These are phyloP conservation scores for Phytophthora capsici DNA, from an alignment of 352 stramenopile genomes.

Conservation along the genomic window DNA sequence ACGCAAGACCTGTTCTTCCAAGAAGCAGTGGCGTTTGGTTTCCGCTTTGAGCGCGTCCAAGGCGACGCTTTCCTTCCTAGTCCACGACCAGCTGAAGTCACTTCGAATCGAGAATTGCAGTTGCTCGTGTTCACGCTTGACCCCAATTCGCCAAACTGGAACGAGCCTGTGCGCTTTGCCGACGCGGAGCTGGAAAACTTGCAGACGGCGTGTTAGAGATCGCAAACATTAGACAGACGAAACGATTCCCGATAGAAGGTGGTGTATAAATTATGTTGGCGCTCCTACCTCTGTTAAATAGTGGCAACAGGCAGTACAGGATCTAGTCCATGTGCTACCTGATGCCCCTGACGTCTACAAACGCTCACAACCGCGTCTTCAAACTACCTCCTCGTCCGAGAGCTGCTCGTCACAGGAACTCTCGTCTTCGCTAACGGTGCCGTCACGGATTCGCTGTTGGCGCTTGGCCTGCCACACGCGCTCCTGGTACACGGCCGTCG, in stretches of 20 bases:
- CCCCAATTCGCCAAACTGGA: constrained; percentile 37
- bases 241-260: neutral
- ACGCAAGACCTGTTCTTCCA: constrained; percentile 65
- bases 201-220: constrained; percentile 55
- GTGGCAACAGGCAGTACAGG: constrained; percentile 22
- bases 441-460: constrained; percentile 57
- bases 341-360: constrained; percentile 31
- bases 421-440: constrained; percentile 32
- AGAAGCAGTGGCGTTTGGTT: constrained; percentile 47
- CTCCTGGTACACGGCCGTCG: constrained; percentile 78
- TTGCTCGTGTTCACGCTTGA: constrained; percentile 60
- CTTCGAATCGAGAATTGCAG: constrained; percentile 49
- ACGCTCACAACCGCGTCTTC: constrained; percentile 18
- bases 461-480: constrained; percentile 65
- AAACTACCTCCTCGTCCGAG: constrained; percentile 45
- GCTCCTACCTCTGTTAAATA: constrained; percentile 35
- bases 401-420: constrained; percentile 49
- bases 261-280: constrained; percentile 44
- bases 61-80: constrained; percentile 47
- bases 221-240: constrained; percentile 1
- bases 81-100: constrained; percentile 48
- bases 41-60: constrained; percentile 46
- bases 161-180: constrained; percentile 45
- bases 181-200: constrained; percentile 45
- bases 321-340: constrained; percentile 7